phyloP scores from a whole-genome alignment of 108 stramenopile genomes.

The Tribonema minus region DNA sequence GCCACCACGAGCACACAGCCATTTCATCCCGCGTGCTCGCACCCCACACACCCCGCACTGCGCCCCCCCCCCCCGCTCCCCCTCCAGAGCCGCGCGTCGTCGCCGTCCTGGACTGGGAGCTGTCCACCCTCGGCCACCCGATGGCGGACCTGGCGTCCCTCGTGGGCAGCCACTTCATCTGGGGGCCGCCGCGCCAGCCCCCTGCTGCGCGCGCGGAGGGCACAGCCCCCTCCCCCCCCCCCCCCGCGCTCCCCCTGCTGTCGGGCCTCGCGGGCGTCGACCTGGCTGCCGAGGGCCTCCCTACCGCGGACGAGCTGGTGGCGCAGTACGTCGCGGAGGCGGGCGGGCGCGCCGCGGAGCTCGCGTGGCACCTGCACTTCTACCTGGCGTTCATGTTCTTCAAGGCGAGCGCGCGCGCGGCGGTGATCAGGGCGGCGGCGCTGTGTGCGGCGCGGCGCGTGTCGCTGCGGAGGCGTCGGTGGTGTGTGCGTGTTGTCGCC shows the following conservation, averaged over 20 bases:
- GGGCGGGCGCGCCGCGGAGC: constrained; percentile 55
- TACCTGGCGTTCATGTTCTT: constrained; percentile 31
- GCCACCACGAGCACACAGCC: too few relatives aligned
- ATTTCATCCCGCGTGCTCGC: too few relatives aligned
- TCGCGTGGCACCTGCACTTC: too few relatives aligned
- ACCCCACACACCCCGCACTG: too few relatives aligned
- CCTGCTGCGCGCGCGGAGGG: background rate
- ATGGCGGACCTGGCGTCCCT: constrained; percentile 88
- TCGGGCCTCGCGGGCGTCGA: constrained; percentile 39
- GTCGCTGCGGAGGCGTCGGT: too few relatives aligned
- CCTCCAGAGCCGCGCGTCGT: constrained; percentile 74
- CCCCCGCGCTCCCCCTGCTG: constrained; percentile 54
- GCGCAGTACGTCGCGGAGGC: constrained; percentile 4
- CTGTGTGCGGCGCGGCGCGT: too few relatives aligned
- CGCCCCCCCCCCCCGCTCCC: too few relatives aligned
- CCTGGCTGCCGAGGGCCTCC: constrained; percentile 64
- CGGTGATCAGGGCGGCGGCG: background rate
- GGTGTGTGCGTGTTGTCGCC: too few relatives aligned
- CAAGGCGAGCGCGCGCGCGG: too few relatives aligned
- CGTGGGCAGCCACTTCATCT: constrained; percentile 78
- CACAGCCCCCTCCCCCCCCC: constrained; percentile 41
- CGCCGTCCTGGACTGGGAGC: constrained; percentile 95
- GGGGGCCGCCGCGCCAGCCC: background rate
- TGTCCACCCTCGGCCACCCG: constrained; percentile 82
- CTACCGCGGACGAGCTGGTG: constrained; percentile 57